phyloP scores from a whole-genome alignment of 1,284 basidiomycete species.

The Tausonia pullulans region DNA sequence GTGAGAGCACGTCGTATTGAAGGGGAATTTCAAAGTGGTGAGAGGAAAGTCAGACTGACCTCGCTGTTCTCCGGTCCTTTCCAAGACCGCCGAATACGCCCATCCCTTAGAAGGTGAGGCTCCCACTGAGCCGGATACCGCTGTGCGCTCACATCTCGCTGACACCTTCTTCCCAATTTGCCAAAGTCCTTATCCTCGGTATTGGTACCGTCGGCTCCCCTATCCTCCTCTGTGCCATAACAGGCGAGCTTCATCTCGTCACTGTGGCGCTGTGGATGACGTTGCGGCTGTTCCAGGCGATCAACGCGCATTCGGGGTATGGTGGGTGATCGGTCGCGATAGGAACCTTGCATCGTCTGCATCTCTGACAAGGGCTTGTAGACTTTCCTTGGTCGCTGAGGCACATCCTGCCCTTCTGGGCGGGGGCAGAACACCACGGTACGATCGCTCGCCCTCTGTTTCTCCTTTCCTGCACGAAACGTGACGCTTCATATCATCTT shows the following conservation, averaged over 20 bases:
- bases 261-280: slow-evolving; percentile 91
- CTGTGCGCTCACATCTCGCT: background rate
- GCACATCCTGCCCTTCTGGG: slow-evolving; percentile 92
- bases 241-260: slow-evolving; percentile 51
- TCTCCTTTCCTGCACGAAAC: too few relatives aligned
- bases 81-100: slow-evolving; percentile 80
- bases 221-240: slow-evolving; percentile 58
- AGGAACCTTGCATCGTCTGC: background rate
- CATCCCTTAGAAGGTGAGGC: slow-evolving; percentile 53
- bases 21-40: background rate
- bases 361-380: background rate
- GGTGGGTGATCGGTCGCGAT: slow-evolving; percentile 27
- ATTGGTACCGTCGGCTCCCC: slow-evolving; percentile 80
- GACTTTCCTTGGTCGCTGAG: slow-evolving; percentile 92
- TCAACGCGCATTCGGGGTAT: slow-evolving; percentile 95
- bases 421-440: slow-evolving; percentile 87
- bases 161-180: background rate
- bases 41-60: too few relatives aligned
- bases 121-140: background rate
- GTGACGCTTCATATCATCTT: too few relatives aligned
- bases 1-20: slow-evolving; percentile 19
- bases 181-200: slow-evolving; percentile 53
- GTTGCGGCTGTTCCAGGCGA: slow-evolving; percentile 89
- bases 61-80: background rate
- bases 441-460: too few relatives aligned